These are phyloP conservation scores for Aspergillus neotritici DNA, from an alignment of 2,329 filamentous ascomycete genomes.

Conservation along the genomic window DNA sequence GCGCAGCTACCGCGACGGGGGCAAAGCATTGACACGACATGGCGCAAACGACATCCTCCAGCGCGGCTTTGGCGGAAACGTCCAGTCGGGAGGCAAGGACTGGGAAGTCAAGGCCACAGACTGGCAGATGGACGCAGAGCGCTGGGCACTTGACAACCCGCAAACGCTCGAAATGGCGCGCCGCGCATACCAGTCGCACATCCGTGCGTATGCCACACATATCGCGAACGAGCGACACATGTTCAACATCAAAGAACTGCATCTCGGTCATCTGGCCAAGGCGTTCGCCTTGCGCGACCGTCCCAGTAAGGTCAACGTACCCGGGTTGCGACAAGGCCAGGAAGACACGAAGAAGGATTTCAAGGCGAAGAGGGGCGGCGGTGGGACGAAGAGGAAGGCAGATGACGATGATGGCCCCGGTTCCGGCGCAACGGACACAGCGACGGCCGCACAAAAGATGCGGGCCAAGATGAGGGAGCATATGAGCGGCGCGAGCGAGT, in stretches of 20 bases:
- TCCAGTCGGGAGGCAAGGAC: constrained; percentile 40
- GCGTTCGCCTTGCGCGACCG: constrained; percentile 85
- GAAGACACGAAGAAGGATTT: constrained; percentile 44
- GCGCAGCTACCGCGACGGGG: constrained; percentile 59
- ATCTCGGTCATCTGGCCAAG: constrained; percentile 90
- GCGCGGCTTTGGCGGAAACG: constrained; percentile 54
- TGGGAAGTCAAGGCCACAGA: constrained; percentile 65
- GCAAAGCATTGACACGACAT: constrained; percentile 58
- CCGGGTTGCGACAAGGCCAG: constrained; percentile 46
- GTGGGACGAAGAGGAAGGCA: constrained; percentile 34
- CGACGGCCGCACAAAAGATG: constrained; percentile 50
- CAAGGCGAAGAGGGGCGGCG: constrained; percentile 39
- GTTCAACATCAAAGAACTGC: constrained; percentile 87
- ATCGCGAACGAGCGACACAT: constrained; percentile 74
- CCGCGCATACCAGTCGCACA: constrained; percentile 83
- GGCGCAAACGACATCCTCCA: constrained; percentile 62
- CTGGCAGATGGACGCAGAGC: constrained; percentile 60
- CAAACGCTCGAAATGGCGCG: constrained; percentile 73
- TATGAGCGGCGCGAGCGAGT: constrained; percentile 50
- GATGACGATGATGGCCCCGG: constrained; percentile 23
- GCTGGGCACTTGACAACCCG: constrained; percentile 59
- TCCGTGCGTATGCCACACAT: constrained; percentile 92
- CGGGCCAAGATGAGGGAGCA: constrained; percentile 48
- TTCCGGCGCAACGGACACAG: constrained; percentile 31
- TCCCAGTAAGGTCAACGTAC: constrained; percentile 67